Evolutionary conservation across 805 yeast genomes (phyloP).

Genomic region (Zygotorulaspora florentina): DNA sequence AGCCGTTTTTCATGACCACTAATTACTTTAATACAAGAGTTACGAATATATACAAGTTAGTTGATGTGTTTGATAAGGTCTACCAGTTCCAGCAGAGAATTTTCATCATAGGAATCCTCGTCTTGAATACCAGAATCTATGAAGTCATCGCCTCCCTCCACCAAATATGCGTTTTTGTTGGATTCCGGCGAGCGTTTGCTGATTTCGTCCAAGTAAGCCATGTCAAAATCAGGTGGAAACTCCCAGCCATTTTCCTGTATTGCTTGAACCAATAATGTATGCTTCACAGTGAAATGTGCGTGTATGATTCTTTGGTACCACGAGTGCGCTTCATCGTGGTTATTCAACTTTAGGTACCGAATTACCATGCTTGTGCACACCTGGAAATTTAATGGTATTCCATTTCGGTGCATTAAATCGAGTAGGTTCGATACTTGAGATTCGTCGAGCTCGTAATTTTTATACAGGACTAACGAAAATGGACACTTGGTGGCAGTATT

Average conservation of each 20-base stretch:
- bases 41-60: not conserved
- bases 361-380: slow-evolving; percentile 27
- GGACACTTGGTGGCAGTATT: slow-evolving; percentile 18
- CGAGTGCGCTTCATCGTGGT: slow-evolving; percentile 21
- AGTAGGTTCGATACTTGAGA: slow-evolving; percentile 19
- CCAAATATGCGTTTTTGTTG: slow-evolving; percentile 7
- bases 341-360: slow-evolving; percentile 15
- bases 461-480: slow-evolving; percentile 27
- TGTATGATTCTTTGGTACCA: slow-evolving; percentile 29
- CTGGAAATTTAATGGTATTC: slow-evolving; percentile 25
- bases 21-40: no score
- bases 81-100: slow-evolving; percentile 5
- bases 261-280: slow-evolving; percentile 18
- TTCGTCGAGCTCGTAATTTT: slow-evolving; percentile 16
- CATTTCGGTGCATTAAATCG: slow-evolving; percentile 21
- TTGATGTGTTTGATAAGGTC: slow-evolving; percentile 3
- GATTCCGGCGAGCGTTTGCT: not conserved
- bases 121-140: not conserved
- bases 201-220: slow-evolving; percentile 11
- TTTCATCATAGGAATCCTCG: not conserved
- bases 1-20: no score
- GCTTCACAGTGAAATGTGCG: slow-evolving; percentile 24
- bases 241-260: slow-evolving; percentile 24
- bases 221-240: slow-evolving; percentile 21
- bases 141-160: slow-evolving; percentile 7